Evolutionary conservation across 192 early-diverging fungal genomes (phyloP).

Genomic region (Rhizophagus sp.): DNA sequence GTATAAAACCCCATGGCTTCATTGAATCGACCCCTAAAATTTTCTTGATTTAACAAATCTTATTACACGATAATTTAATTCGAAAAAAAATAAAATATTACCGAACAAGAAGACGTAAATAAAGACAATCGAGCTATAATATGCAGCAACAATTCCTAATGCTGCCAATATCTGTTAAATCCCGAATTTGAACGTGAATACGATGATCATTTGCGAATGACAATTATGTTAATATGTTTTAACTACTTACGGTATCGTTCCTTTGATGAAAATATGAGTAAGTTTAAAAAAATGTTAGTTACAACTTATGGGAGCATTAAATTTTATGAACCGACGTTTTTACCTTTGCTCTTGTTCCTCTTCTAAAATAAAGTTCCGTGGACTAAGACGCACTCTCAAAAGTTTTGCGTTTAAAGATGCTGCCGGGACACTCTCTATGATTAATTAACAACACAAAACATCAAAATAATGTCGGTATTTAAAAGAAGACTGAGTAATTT

Average conservation of each 20-base stretch:
- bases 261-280: too few relatives aligned
- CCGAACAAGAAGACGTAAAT: background rate
- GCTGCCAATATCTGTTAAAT: background rate
- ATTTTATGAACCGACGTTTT: background rate
- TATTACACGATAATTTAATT: background rate
- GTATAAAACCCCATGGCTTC: background rate
- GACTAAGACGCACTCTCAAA: background rate
- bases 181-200: background rate
- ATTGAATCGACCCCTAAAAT: background rate
- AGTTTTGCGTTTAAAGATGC: background rate
- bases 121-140: background rate
- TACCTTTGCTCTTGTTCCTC: conserved; percentile 6
- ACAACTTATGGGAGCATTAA: background rate
- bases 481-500: too few relatives aligned
- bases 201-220: background rate
- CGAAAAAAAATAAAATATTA: background rate
- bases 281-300: background rate
- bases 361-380: background rate
- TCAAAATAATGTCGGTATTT: background rate
- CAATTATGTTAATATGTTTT: too few relatives aligned
- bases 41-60: background rate
- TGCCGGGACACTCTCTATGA: background rate
- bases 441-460: background rate
- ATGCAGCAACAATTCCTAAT: background rate
- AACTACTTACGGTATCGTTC: background rate